Evolutionary conservation across 352 stramenopile genomes (phyloP).

Genomic region (Pythium folliculosum): DNA sequence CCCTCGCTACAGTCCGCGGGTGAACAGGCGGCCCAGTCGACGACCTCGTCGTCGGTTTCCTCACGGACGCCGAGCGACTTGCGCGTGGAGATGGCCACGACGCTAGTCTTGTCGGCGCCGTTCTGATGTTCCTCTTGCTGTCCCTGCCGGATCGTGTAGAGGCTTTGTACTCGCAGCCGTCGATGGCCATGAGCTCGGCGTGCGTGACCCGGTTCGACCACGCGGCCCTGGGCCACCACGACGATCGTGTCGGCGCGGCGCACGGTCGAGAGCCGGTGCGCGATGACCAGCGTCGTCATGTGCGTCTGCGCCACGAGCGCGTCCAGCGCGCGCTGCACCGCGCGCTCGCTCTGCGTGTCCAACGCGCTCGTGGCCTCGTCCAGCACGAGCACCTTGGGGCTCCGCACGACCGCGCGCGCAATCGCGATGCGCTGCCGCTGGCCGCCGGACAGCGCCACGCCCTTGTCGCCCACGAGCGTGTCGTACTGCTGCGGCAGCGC

Average conservation of each 20-base stretch:
- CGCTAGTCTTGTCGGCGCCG: no score
- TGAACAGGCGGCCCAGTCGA: not conserved
- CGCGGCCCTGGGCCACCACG: not conserved
- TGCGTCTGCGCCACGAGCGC: constrained; percentile 24
- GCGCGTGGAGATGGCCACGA: not conserved
- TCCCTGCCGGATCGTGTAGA: not conserved
- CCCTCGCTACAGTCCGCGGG: no score
- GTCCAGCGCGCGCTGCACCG: constrained; percentile 41
- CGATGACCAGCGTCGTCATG: constrained; percentile 59
- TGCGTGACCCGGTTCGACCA: not conserved
- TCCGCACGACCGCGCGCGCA: constrained; percentile 55
- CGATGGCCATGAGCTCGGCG: not conserved
- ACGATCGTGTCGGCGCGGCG: not conserved
- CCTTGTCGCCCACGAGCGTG: not conserved
- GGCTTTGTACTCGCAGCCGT: not conserved
- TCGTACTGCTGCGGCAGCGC: constrained; percentile 20
- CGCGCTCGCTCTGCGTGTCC: constrained; percentile 38
- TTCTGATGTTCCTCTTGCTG: no score
- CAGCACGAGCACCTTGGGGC: not conserved
- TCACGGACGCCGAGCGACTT: not conserved
- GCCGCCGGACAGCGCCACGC: constrained; percentile 65
- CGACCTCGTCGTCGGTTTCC: not conserved
- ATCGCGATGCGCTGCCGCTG: constrained; percentile 96
- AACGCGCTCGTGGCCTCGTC: not conserved
- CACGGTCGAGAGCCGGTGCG: constrained; percentile 47